Percentiles rank a stretch among this genome's conserved stretches.
Conservation (phyloP, 306 rosid genomes). For the Quercus cerris region DNA sequence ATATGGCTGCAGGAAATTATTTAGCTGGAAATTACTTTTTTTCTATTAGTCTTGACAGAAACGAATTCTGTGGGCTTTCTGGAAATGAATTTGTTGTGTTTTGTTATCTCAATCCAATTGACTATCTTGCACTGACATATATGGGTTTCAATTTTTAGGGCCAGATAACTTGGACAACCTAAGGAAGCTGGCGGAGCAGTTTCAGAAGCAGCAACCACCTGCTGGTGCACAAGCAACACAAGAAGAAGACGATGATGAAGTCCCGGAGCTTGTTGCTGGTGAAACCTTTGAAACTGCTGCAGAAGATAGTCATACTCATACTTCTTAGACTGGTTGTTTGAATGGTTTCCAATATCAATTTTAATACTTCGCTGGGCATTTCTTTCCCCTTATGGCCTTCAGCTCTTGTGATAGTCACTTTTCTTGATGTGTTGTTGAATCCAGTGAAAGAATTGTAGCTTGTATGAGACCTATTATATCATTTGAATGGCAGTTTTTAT, state of each 20-base stretch:
- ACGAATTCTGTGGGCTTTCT: not conserved
- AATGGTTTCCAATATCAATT: not conserved
- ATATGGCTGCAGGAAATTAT: not conserved
- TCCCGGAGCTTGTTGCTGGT: not conserved
- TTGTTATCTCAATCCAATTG: not conserved
- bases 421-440: not conserved
- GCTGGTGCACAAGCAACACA: not conserved
- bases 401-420: not conserved
- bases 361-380: not conserved
- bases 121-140: not conserved
- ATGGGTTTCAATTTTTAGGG: not conserved
- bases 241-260: not conserved
- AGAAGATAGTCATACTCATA: not conserved
- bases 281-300: slow-evolving; percentile 12
- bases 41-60: not conserved
- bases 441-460: not conserved
- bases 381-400: not conserved
- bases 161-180: slow-evolving; percentile 10
- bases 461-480: not conserved
- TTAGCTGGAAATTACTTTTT: not conserved
- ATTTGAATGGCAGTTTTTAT: not conserved
- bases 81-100: not conserved
- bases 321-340: not conserved
- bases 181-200: not conserved
- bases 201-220: not conserved